Percentiles rank a stretch among this genome's conserved stretches.
These are phyloP conservation scores for Penicillium sp. DNA, from an alignment of 2,329 filamentous ascomycete species.

Conservation along the genomic window DNA sequence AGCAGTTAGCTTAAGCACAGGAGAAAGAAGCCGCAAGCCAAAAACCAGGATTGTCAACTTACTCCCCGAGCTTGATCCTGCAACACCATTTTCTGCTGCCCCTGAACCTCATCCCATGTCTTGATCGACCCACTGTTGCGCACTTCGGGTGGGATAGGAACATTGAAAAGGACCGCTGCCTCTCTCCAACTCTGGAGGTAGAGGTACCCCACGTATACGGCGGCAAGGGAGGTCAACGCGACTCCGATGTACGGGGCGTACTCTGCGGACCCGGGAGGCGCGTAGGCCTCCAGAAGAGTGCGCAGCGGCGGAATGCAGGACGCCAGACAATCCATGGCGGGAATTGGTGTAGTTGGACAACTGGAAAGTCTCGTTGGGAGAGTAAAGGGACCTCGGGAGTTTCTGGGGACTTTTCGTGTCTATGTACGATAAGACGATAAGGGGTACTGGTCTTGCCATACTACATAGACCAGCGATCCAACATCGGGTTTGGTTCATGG, in stretches of 20 bases:
- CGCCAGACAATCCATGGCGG: slow-evolving; percentile 22
- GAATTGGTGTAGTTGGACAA: slow-evolving; percentile 13
- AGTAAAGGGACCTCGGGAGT: slow-evolving; percentile 32
- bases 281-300: slow-evolving; percentile 15
- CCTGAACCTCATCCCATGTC: slow-evolving; percentile 31
- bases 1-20: slow-evolving; percentile 11
- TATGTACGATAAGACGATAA: slow-evolving; percentile 12
- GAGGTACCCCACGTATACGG: slow-evolving; percentile 27
- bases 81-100: slow-evolving; percentile 28
- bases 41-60: slow-evolving; percentile 13
- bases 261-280: slow-evolving; percentile 10
- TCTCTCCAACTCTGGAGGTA: slow-evolving; percentile 26
- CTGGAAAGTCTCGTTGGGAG: slow-evolving; percentile 2
- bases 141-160: slow-evolving; percentile 32
- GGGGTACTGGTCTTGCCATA: background rate
- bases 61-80: slow-evolving; percentile 35
- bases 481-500: background rate
- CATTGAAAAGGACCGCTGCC: slow-evolving; percentile 31
- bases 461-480: background rate
- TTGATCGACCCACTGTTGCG: slow-evolving; percentile 24
- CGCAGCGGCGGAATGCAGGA: slow-evolving; percentile 19
- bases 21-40: background rate
- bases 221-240: slow-evolving; percentile 25
- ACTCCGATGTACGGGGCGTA: slow-evolving; percentile 20
- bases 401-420: slow-evolving; percentile 13